Conservation (phyloP, 2,329 filamentous ascomycete genomes). For the Dendryphion nanum region DNA sequence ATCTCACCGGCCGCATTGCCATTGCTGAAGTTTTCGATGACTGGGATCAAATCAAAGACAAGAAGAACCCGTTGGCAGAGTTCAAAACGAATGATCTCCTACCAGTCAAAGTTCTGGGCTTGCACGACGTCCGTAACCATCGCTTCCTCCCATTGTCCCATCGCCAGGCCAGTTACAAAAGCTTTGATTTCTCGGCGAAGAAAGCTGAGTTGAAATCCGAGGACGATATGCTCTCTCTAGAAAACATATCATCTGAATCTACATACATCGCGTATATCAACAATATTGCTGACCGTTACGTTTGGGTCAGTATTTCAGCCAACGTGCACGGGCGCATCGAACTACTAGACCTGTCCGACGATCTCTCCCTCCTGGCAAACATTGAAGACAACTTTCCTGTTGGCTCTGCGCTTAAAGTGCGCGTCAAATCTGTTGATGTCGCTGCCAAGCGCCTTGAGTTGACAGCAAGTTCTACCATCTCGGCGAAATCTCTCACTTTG, state of each 20-base stretch:
- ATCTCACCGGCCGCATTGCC: conserved; percentile 88
- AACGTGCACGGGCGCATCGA: conserved; percentile 82
- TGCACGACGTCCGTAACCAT: conserved; percentile 88
- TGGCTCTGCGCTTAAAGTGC: conserved; percentile 82
- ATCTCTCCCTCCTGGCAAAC: conserved; percentile 75
- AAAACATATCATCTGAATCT: conserved; percentile 70
- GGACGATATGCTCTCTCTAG: conserved; percentile 65
- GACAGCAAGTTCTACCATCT: conserved; percentile 65
- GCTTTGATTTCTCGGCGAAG: conserved; percentile 86
- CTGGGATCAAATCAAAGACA: conserved; percentile 82
- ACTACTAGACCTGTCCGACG: conserved; percentile 81
- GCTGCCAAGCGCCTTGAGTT: conserved; percentile 77
- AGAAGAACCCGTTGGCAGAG: conserved; percentile 73
- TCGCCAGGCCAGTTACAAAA: conserved; percentile 70
- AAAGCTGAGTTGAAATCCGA: conserved; percentile 55
- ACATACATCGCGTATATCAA: conserved; percentile 84
- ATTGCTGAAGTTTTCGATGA: conserved; percentile 85
- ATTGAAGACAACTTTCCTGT: conserved; percentile 79
- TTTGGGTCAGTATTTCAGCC: conserved; percentile 91
- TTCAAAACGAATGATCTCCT: conserved; percentile 72
- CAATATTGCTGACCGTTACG: conserved; percentile 73
- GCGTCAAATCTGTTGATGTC: conserved; percentile 71
- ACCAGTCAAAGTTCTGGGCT: conserved; percentile 74
- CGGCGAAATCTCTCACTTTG: conserved; percentile 62
- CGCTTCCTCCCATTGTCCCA: conserved; percentile 90